These are phyloP conservation scores for Iris macrosiphon DNA, from an alignment of 106 monocot genomes.

Conservation along the genomic window DNA sequence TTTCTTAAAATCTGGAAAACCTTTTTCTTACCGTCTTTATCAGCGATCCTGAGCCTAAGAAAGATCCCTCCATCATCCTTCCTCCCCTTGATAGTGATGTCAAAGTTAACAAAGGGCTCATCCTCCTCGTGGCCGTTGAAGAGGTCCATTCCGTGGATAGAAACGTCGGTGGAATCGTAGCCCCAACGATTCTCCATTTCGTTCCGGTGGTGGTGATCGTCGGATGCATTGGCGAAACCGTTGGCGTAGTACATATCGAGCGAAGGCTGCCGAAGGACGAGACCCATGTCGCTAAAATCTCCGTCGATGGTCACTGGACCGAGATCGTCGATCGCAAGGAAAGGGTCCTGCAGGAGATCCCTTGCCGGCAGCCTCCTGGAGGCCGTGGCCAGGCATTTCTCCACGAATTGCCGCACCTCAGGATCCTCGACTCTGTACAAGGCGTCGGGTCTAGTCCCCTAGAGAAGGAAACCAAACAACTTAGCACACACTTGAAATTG, in stretches of 20 bases:
- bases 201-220: conserved; percentile 13
- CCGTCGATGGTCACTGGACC: conserved; percentile 6
- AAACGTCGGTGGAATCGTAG: conserved; percentile 16
- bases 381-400: conserved; percentile 71
- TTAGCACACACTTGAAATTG: not conserved
- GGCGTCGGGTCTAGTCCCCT: conserved; percentile 87
- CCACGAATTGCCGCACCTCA: conserved; percentile 67
- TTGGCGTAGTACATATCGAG: conserved; percentile 19
- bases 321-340: conserved; percentile 56
- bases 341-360: conserved; percentile 81
- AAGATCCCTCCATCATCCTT: conserved; percentile 79
- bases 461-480: not conserved
- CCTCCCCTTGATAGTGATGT: conserved; percentile 79
- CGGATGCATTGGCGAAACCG: conserved; percentile 8
- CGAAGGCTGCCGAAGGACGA: conserved; percentile 29
- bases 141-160: conserved; percentile 48
- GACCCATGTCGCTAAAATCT: conserved; percentile 9
- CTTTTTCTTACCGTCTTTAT: conserved; percentile 62
- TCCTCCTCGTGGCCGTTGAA: conserved; percentile 71
- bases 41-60: conserved; percentile 71
- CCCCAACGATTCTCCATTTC: conserved; percentile 45
- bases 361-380: conserved; percentile 66
- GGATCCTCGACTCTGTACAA: conserved; percentile 66
- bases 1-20: not conserved
- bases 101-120: conserved; percentile 37